A percentile compares a stretch with the other conserved stretches of the same genome.
Conservation (phyloP, 169 alveolate genomes). For the Fabrea salina region DNA sequence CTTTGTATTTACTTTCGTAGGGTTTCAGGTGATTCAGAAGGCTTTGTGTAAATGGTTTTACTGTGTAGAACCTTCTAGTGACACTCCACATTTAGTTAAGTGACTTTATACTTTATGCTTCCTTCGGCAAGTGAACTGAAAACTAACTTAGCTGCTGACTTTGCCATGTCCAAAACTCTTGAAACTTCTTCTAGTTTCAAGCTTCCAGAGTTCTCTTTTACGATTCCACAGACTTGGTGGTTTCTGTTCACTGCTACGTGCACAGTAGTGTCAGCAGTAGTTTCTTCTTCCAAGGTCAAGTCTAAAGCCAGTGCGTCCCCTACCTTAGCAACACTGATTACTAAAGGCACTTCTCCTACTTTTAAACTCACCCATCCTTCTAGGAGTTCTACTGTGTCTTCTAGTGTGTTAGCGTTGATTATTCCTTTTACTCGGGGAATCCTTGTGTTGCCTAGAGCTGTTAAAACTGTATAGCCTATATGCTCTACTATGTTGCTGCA, state of each 20-base stretch:
- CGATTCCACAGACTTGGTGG: neutral
- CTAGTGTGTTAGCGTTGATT: conserved; percentile 9
- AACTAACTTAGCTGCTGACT: neutral
- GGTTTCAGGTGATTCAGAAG: no score
- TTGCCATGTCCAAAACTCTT: neutral
- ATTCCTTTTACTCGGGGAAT: neutral
- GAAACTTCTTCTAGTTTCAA: neutral
- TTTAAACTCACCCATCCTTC: neutral
- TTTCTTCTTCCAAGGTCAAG: neutral
- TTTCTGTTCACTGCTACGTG: neutral
- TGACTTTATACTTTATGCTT: neutral
- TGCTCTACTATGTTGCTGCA: neutral
- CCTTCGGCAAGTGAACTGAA: neutral
- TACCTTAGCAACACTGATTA: neutral
- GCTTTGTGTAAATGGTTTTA: no score
- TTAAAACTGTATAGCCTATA: neutral
- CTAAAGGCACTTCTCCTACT: neutral
- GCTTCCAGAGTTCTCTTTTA: neutral
- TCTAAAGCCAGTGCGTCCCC: neutral
- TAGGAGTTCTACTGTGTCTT: neutral
- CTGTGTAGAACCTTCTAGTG: no score
- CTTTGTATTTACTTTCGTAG: no score
- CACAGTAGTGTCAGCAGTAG: neutral
- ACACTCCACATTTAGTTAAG: no score
- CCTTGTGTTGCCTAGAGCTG: neutral